Percentiles rank a stretch among this genome's conserved stretches.
Evolutionary conservation across 2,329 filamentous ascomycete species (phyloP).

Genomic region (Colletotrichum chlorophyti): DNA sequence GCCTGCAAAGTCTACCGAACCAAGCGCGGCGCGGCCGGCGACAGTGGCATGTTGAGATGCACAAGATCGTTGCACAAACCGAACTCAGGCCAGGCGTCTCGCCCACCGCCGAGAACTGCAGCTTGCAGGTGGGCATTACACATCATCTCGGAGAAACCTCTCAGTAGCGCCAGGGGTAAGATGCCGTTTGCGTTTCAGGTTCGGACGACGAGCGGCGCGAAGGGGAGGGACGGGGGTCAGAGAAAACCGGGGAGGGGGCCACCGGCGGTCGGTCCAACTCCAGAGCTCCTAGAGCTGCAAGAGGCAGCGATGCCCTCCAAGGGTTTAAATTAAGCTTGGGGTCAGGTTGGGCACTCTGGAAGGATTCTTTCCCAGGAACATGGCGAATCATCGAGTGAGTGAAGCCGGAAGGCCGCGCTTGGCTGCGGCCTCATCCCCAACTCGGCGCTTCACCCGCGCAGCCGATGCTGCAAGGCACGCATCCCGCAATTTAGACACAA

Average conservation of each 20-base stretch:
- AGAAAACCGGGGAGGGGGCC: not conserved
- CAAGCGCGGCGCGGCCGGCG: no score
- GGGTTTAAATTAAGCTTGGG: conserved; percentile 22
- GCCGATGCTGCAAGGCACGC: conserved; percentile 20
- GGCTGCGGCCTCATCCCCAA: not conserved
- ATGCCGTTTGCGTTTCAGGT: conserved; percentile 25
- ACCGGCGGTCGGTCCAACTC: conserved; percentile 3
- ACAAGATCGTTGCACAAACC: not conserved
- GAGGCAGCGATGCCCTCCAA: conserved; percentile 1
- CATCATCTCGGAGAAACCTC: conserved; percentile 6
- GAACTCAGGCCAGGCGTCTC: not conserved
- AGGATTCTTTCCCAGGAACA: not conserved
- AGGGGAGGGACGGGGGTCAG: not conserved
- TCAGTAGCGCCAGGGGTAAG: conserved; percentile 21
- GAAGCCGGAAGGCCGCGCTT: not conserved
- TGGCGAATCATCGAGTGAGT: not conserved
- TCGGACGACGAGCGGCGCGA: conserved; percentile 10
- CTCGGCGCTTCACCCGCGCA: not conserved
- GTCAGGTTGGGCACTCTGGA: not conserved
- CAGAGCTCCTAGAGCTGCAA: no score
- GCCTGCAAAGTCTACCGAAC: no score
- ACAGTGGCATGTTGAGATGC: no score
- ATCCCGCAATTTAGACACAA: conserved; percentile 29
- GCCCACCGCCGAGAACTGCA: not conserved
- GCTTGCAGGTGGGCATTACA: not conserved